Evolutionary conservation across 1,284 basidiomycete genomes (phyloP), one percentile per base, ranked within the genome.

Genomic region (Sporisorium exsertum): DNA sequence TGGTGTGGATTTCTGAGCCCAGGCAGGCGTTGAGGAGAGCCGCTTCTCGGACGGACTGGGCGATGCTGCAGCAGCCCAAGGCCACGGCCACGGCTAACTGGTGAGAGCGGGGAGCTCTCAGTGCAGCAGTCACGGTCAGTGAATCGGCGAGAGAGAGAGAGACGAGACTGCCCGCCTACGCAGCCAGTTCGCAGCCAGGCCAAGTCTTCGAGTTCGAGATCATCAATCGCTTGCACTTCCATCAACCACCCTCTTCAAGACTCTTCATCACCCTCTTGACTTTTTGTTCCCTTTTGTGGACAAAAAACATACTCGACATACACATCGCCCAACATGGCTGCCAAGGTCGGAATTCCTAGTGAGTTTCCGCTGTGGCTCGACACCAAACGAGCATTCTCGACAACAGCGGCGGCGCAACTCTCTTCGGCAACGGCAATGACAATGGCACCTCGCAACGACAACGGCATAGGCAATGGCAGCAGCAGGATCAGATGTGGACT

Each of bases 331-430:
- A 82, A 67, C 69, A 80, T 81, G 78, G 79, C 79, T 71, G 61
- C 64, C 65, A 75, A 77, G 74, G 78, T 79, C 60, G 81, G 79
- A 70, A 72, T 81, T 75, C 81, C 81, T 50, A 82, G 81, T 82
- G 73, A 70, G 81, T 82, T 58, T 66, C 57, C 64, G 50, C 59
- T 58, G 47, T 57, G 54, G 51, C 63, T 59, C 49, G 47, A 18
- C 37, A 53, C 12, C 43, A 35, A 37, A 32, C 50, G 43, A 58
- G 50, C 56, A 46, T 22, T 29, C n/a, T 9, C 49, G 29, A 22
- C 37, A 20, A 52, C 49, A 52, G 53, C 57, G 51, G 58, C 45
- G 46, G 57, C 54, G 57, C 53, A 45, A 37, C 58, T 58, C 61
- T 69, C 53, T 69, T n/a, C 20, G 49, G 55, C 52, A 43, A 61